Evolutionary conservation across 495 filamentous ascomycete species (phyloP), one percentile per base, ranked within the genome.

Genomic region (Oleoguttula mirabilis): DNA sequence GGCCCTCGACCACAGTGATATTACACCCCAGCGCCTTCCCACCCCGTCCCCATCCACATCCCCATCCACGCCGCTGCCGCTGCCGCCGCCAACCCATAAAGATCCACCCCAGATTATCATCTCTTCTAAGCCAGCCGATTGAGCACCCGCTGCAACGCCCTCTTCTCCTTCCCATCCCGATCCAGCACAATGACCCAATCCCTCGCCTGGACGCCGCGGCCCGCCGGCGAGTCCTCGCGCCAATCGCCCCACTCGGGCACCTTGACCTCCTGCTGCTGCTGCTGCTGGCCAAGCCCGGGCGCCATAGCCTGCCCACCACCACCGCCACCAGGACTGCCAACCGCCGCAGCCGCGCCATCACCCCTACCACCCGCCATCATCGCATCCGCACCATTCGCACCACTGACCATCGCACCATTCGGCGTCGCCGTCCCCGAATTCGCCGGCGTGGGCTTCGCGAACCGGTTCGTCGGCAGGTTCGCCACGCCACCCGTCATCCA

Each of bases 171-270:
- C 3, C 73, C 71, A 48, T 79, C 75, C 24, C 66, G 60, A 52
- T 84, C 80, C 21, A 85, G 64, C 10, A 71, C 77, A 6, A 62
- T 59, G 6, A 83, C 55, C 72, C 74, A 76, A 59, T 86, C 81
- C 17, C 81, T 61, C 36, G 82, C 60, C 59, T 85, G 78, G n/a
- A 86, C 72, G 12, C 70, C 73, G 41, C 64, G 66, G 2, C 78
- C 79, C 44, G 69, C 68, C 20, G 73, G 67, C 0, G 64, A 65
- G 52, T 76, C 73, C 51, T 86, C 80, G 17, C 74, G 65, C 66
- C 72, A 77, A 12, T 66, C 65, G 4, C 81, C 81, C 34, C 77
- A 59, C 23, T 39, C 43, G 20, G 21, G 23, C 16, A 24, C 22
- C 38, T 45, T 46, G 14, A 3, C 24, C 8, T 6, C 10, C 32